Evolutionary conservation across 73 alveolate species (phyloP).

Genomic region (Effrenium voratum): DNA sequence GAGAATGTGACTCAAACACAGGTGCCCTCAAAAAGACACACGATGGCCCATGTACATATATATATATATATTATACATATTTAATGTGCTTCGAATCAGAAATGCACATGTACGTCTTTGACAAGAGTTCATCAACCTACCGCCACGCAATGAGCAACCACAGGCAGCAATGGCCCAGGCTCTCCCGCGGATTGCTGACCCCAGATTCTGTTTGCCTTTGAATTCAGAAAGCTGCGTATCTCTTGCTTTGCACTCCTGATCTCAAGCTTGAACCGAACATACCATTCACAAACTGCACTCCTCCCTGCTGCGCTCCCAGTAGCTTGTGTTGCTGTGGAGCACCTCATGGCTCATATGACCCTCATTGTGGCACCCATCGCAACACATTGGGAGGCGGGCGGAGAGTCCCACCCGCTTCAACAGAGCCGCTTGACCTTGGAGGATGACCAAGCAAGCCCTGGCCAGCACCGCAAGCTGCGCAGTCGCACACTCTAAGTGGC

Average conservation of each 20-base stretch:
- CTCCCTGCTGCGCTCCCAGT: slow-evolving; percentile 78
- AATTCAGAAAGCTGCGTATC: not conserved
- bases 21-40: no score
- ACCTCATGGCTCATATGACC: not conserved
- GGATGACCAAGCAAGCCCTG: not conserved
- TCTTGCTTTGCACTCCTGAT: no score
- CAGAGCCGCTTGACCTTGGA: not conserved
- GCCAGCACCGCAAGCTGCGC: not conserved
- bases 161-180: not conserved
- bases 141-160: not conserved
- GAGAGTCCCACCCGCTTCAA: slow-evolving; percentile 85
- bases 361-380: not conserved
- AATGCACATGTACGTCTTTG: not conserved
- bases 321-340: slow-evolving; percentile 62
- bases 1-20: no score
- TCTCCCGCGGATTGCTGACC: not conserved
- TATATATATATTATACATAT: no score
- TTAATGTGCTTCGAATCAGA: no score
- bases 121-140: not conserved
- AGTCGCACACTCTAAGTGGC: not conserved
- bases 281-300: not conserved
- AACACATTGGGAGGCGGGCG: not conserved
- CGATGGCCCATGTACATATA: no score
- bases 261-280: not conserved
- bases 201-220: not conserved